Conservation (phyloP, 176 grass and related monocot genomes). For the Cenchrus fungigraminus region DNA sequence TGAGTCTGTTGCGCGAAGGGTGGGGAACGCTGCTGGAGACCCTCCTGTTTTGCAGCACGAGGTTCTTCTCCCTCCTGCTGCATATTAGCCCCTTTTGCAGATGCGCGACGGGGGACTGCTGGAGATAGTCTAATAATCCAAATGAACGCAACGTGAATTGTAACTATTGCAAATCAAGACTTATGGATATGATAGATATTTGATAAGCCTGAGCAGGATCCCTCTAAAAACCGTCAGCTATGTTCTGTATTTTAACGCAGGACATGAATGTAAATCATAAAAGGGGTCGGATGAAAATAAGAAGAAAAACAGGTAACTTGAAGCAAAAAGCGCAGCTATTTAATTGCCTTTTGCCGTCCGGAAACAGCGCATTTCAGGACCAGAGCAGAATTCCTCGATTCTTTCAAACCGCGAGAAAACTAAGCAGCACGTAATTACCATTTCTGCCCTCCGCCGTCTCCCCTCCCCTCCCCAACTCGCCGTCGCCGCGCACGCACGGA, state of each 20-base stretch:
- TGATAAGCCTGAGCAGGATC: background rate
- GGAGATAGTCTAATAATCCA: too few species aligned
- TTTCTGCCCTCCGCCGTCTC: constrained; percentile 48
- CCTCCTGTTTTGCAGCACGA: too few species aligned
- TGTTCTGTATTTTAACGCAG: background rate
- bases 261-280: background rate
- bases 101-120: too few species aligned
- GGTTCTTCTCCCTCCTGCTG: too few species aligned
- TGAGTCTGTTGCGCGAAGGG: too few species aligned
- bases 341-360: constrained; percentile 36
- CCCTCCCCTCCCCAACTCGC: constrained; percentile 4
- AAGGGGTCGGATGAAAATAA: background rate
- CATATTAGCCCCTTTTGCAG: too few species aligned
- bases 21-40: too few species aligned
- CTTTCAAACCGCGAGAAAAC: constrained; percentile 46
- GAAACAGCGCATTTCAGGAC: constrained; percentile 49
- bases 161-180: background rate
- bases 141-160: too few species aligned
- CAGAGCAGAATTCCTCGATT: constrained; percentile 58
- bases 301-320: background rate
- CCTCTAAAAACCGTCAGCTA: background rate
- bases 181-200: background rate
- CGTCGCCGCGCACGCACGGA: constrained; percentile 30
- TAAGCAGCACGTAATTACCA: constrained; percentile 47
- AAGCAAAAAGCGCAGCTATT: constrained; percentile 35